A percentile compares a stretch with the other conserved stretches of the same genome.
Evolutionary conservation across 148 eudicot species (phyloP).

Genomic region (Camellia lanceoleosa): DNA sequence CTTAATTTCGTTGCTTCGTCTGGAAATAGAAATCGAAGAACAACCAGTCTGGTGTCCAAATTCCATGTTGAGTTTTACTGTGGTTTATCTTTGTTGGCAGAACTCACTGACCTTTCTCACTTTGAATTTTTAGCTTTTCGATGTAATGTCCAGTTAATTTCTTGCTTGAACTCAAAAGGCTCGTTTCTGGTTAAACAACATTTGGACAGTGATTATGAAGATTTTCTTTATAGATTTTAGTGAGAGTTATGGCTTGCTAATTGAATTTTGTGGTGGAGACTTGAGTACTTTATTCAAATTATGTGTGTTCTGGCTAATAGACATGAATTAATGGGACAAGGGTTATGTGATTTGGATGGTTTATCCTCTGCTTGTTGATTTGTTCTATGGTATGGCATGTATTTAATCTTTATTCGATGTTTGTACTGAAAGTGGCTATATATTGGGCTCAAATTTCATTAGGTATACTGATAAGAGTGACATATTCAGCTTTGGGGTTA

Average conservation of each 20-base stretch:
- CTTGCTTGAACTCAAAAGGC: background rate
- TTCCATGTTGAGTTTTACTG: background rate
- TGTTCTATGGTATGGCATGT: background rate
- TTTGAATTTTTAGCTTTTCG: background rate
- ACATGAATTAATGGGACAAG: background rate
- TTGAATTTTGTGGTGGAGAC: background rate
- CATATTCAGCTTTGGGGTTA: conserved; percentile 85
- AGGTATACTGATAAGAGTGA: conserved; percentile 93
- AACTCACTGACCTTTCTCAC: background rate
- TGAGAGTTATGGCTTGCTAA: background rate
- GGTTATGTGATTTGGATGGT: background rate
- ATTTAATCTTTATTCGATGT: background rate
- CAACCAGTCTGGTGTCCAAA: conserved; percentile 1
- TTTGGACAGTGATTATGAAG: background rate
- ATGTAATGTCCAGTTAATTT: background rate
- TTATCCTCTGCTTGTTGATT: background rate
- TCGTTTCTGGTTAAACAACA: background rate
- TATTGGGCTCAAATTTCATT: background rate
- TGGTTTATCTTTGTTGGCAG: conserved; percentile 4
- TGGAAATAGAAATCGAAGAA: background rate
- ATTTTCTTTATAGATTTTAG: background rate
- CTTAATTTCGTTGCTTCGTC: background rate
- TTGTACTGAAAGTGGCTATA: background rate
- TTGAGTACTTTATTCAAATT: background rate
- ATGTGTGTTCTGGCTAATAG: background rate